Percentiles rank a stretch among this genome's conserved stretches.
phyloP scores from a whole-genome alignment of 345 rosid species.

The Salix koriyanagi region DNA sequence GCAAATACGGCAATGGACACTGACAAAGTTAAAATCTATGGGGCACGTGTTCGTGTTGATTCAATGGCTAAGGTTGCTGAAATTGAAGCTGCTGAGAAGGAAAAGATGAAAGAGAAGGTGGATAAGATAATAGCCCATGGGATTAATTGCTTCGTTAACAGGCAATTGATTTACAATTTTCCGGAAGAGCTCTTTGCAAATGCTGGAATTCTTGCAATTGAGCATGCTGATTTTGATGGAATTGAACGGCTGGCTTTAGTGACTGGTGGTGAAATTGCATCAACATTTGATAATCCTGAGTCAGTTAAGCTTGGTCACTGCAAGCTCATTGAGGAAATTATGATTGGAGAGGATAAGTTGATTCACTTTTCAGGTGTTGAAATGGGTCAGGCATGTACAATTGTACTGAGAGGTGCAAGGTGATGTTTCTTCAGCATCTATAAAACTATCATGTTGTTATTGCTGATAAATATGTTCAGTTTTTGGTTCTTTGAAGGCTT shows the following conservation, averaged over 20 bases:
- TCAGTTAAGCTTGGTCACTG: conserved; percentile 96
- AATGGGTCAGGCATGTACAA: conserved; percentile 97
- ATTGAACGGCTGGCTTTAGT: conserved; percentile 90
- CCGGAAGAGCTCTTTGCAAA: conserved; percentile 97
- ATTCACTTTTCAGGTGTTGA: conserved; percentile 95
- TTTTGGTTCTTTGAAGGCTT: too few species aligned
- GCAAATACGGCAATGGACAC: conserved; percentile 99
- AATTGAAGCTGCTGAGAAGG: conserved; percentile 98
- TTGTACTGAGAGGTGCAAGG: conserved; percentile 96
- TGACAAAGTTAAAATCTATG: conserved; percentile 95
- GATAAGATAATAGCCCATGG: conserved; percentile 88
- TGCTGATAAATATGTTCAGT: too few species aligned
- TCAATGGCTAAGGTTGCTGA: conserved; percentile 96
- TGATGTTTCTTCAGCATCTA: conserved; percentile 2
- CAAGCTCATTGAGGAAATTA: conserved; percentile 91
- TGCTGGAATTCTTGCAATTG: conserved; percentile 95
- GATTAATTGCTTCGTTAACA: conserved; percentile 95
- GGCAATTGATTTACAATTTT: conserved; percentile 95
- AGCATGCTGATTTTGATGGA: conserved; percentile 99
- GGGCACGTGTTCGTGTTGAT: conserved; percentile 99
- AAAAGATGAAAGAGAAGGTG: conserved; percentile 97
- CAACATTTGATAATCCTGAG: conserved; percentile 97
- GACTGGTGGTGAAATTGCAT: conserved; percentile 96
- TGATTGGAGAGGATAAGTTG: conserved; percentile 98
- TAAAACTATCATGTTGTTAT: neutral